Conservation (phyloP, 2,329 filamentous ascomycete genomes). For the Domatiomyces globalis region DNA sequence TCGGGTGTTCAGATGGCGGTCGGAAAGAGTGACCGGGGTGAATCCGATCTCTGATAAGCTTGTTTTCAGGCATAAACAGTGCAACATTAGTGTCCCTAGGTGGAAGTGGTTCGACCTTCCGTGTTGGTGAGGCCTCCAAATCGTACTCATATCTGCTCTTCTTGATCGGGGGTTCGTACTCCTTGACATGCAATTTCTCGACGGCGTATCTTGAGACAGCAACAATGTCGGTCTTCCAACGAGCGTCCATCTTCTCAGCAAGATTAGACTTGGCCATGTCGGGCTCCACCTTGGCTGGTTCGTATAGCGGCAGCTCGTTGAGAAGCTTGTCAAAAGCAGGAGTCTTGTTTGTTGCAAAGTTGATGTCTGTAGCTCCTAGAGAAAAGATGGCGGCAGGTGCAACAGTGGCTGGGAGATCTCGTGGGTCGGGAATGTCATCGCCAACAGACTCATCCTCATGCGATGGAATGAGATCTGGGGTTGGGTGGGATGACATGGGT, state of each 20-base stretch:
- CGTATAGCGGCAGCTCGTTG: constrained; percentile 67
- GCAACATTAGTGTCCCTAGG: constrained; percentile 66
- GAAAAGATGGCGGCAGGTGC: constrained; percentile 70
- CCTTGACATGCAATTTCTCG: constrained; percentile 58
- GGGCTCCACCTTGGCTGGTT: constrained; percentile 43
- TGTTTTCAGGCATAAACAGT: constrained; percentile 79
- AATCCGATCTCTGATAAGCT: constrained; percentile 73
- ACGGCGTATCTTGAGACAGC: constrained; percentile 78
- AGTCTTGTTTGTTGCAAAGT: constrained; percentile 63
- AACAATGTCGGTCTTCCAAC: constrained; percentile 62
- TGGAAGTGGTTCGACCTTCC: constrained; percentile 38
- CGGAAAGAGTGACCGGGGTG: constrained; percentile 87
- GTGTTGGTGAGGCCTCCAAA: constrained; percentile 52
- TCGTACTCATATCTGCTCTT: constrained; percentile 74
- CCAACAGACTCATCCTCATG: constrained; percentile 45
- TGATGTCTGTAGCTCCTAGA: constrained; percentile 65
- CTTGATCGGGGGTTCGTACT: constrained; percentile 54
- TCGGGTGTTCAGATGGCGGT: constrained; percentile 77
- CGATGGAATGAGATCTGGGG: constrained; percentile 54
- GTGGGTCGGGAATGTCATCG: constrained; percentile 28
- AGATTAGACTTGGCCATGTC: constrained; percentile 23
- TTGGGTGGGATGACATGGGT: constrained; percentile 33
- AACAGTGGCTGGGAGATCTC: constrained; percentile 29
- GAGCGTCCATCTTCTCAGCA: constrained; percentile 47
- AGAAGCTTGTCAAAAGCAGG: constrained; percentile 62